Conservation (phyloP, 331 rosid genomes). For the Malus hybrid region DNA sequence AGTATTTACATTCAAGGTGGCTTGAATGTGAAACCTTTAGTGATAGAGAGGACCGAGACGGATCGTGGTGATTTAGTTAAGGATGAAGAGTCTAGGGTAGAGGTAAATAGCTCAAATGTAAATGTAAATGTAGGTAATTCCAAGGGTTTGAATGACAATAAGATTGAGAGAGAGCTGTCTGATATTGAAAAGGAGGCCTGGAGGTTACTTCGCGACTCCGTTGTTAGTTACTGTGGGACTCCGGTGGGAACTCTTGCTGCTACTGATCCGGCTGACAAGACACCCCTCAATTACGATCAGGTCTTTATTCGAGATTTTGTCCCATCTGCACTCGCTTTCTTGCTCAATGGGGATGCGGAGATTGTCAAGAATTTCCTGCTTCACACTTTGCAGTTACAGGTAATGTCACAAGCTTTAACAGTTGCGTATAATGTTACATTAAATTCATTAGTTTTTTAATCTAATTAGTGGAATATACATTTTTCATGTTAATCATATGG, state of each 20-base stretch:
- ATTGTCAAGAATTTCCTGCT: conserved; percentile 84
- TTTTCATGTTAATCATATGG: neutral
- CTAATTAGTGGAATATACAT: neutral
- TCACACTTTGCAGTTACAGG: conserved; percentile 86
- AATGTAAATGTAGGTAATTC: conserved; percentile 31
- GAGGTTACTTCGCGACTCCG: conserved; percentile 56
- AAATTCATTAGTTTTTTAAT: conserved; percentile 6
- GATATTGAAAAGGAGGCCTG: conserved; percentile 72
- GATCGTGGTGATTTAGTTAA: conserved; percentile 24
- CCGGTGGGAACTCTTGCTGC: conserved; percentile 92
- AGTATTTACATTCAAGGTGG: conserved; percentile 64
- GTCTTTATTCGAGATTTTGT: conserved; percentile 85
- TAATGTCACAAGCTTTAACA: conserved; percentile 10
- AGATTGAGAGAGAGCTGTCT: conserved; percentile 44
- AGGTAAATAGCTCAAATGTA: conserved; percentile 18
- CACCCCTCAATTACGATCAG: conserved; percentile 80
- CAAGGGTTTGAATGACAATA: conserved; percentile 38
- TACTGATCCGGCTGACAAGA: conserved; percentile 54
- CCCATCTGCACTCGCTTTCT: conserved; percentile 82
- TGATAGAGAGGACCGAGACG: conserved; percentile 32
- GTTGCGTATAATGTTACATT: neutral
- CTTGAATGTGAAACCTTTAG: conserved; percentile 57
- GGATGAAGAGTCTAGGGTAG: conserved; percentile 34
- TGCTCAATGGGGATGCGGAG: conserved; percentile 78
- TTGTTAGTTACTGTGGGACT: conserved; percentile 67